These are phyloP conservation scores for Pleodorina starrii DNA, from an alignment of 139 green algal species.

Conservation along the genomic window DNA sequence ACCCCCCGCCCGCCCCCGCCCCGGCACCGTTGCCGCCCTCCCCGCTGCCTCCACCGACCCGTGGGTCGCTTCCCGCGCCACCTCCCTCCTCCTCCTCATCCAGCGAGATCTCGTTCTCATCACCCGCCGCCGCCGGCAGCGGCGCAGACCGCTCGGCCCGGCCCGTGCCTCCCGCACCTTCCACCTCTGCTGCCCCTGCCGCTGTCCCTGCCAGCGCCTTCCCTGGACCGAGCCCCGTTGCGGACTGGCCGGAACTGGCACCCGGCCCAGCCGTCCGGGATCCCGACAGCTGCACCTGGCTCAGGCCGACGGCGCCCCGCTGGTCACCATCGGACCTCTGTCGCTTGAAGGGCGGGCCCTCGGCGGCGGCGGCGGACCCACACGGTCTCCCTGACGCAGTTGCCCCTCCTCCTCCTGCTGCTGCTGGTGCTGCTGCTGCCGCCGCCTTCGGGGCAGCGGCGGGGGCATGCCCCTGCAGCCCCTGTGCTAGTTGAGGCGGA, in stretches of 20 bases:
- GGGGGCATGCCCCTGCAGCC: not conserved
- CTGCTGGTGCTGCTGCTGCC: not conserved
- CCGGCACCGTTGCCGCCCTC: not conserved
- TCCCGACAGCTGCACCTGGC: too few relatives aligned
- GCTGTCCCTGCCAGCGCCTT: too few relatives aligned
- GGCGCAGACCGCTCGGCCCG: too few relatives aligned
- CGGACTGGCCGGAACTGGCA: not conserved
- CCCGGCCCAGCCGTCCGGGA: not conserved
- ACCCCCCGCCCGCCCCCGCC: too few relatives aligned
- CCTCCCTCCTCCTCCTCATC: not conserved
- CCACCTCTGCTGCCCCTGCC: not conserved
- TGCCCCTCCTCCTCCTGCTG: not conserved
- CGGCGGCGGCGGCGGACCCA: too few relatives aligned
- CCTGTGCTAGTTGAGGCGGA: not conserved
- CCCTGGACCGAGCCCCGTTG: too few relatives aligned
- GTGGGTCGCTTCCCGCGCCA: too few relatives aligned
- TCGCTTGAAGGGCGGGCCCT: not conserved
- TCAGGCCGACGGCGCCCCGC: not conserved
- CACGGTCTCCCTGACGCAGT: too few relatives aligned
- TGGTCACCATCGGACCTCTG: too few relatives aligned
- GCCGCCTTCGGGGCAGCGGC: too few relatives aligned
- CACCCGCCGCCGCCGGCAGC: too few relatives aligned
- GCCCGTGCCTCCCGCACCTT: not conserved
- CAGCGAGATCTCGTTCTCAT: slow-evolving; percentile 32
- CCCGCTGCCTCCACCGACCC: not conserved